These are phyloP conservation scores for Punica granatum DNA, from an alignment of 345 rosid genomes.

Conservation along the genomic window DNA sequence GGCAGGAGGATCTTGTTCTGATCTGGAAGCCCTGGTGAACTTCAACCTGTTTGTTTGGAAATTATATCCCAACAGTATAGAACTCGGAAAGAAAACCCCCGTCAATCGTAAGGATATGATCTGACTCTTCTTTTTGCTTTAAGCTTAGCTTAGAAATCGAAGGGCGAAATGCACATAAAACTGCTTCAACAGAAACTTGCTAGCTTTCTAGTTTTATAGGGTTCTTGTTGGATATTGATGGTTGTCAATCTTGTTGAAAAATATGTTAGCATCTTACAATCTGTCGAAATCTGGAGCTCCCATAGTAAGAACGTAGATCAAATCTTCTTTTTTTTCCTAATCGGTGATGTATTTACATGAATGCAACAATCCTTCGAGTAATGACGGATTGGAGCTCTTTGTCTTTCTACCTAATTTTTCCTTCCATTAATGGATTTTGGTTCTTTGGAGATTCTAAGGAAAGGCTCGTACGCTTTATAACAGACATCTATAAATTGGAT, in stretches of 20 bases:
- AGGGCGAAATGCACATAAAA: constrained; percentile 3
- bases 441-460: too few relatives aligned
- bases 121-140: background rate
- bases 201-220: constrained; percentile 3
- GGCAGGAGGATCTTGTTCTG: constrained; percentile 7
- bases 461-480: too few relatives aligned
- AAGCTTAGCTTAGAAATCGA: background rate
- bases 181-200: constrained; percentile 1
- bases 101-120: background rate
- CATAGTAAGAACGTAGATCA: background rate
- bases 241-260: background rate
- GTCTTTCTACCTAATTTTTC: too few relatives aligned
- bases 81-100: background rate
- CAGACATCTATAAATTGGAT: too few relatives aligned
- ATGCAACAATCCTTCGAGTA: background rate
- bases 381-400: too few relatives aligned
- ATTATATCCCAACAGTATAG: background rate
- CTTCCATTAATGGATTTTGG: too few relatives aligned
- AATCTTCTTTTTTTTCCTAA: too few relatives aligned
- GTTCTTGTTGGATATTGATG: background rate
- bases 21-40: constrained; percentile 4
- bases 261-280: background rate
- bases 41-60: constrained; percentile 1
- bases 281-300: background rate
- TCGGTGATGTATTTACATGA: background rate